Evolutionary conservation across 2,329 filamentous ascomycete genomes (phyloP), one percentile per base, ranked within the genome.

Genomic region (Botrytis deweyae): DNA sequence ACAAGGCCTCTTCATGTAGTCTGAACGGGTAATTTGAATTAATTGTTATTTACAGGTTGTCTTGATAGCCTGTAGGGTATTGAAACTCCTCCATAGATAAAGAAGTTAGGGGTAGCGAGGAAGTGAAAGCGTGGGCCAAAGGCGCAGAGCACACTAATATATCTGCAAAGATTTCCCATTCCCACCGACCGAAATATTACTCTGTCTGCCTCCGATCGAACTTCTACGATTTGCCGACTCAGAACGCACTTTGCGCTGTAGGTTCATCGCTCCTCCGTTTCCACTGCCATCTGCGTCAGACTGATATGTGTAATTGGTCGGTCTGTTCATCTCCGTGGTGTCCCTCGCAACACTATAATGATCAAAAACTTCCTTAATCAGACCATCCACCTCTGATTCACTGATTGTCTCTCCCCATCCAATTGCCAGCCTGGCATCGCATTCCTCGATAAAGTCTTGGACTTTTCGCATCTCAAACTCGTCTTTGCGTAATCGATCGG

Each of bases 371-470:
- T 76, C 52, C 62, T 76, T 72, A 3, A 80, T 75, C 36, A 79
- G 36, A 20, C 72, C 64, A 55, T 79, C 73, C 22, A 79, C 59
- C 63, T 80, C 78, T 20, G 77, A 71, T 4, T 71, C 61, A 38
- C 59, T 75, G 4, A 78, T 66, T 22, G 74, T 49, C 18, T 76
- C 74, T 46, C 74, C 75, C 33, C 75, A 76, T 22, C 49, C 74
- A 62, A 79, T 69, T 6, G 74, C 85, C 80, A 61, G 82, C 76
- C 86, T 85, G 2, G 85, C 82, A 76, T 88, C 86, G 1, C 84
- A 86, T 80, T 88, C 86, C 76, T 88, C 87, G 65, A 88, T 86
- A 82, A 85, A 88, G 76, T 87, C 86, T 78, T 85, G 84, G 36
- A 88, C 79, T 52, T 84, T 82, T 0, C 84, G 79, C 76, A 85